phyloP scores from a whole-genome alignment of 2,329 filamentous ascomycete genomes.

The Conoideocrella luteorostrata region DNA sequence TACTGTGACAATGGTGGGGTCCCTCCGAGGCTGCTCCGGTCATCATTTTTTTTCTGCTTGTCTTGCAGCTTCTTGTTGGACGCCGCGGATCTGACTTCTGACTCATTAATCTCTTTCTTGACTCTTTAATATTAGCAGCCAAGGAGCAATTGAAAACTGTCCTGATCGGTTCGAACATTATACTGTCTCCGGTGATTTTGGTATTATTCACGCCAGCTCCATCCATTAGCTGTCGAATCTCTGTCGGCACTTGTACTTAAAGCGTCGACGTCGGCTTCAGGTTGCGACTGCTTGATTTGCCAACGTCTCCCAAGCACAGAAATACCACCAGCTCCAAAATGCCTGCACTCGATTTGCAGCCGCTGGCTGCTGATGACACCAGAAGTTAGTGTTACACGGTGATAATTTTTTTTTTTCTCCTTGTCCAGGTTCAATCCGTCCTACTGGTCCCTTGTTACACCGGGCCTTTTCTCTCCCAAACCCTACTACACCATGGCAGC shows the following conservation, averaged over 20 bases:
- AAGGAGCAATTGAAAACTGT: not conserved
- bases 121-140: not conserved
- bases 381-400: slow-evolving; percentile 26
- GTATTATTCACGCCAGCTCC: not conserved
- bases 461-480: not conserved
- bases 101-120: slow-evolving; percentile 2
- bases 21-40: slow-evolving; percentile 25
- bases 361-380: slow-evolving; percentile 39
- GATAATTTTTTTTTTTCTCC: not conserved
- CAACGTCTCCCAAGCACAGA: too few relatives aligned
- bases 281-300: too few relatives aligned
- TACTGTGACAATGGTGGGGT: slow-evolving; percentile 14
- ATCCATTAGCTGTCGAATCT: not conserved
- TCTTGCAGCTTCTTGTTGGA: slow-evolving; percentile 2
- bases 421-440: not conserved
- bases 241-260: not conserved
- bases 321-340: slow-evolving; percentile 21
- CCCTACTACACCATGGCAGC: too few relatives aligned
- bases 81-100: not conserved
- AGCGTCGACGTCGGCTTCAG: too few relatives aligned
- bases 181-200: too few relatives aligned
- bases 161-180: not conserved
- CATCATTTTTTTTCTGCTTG: slow-evolving; percentile 6
- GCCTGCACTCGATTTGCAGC: slow-evolving; percentile 34
- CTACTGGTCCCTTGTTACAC: too few relatives aligned